phyloP scores from a whole-genome alignment of 768 basidiomycete species.

The Amanita pallidorosea region DNA sequence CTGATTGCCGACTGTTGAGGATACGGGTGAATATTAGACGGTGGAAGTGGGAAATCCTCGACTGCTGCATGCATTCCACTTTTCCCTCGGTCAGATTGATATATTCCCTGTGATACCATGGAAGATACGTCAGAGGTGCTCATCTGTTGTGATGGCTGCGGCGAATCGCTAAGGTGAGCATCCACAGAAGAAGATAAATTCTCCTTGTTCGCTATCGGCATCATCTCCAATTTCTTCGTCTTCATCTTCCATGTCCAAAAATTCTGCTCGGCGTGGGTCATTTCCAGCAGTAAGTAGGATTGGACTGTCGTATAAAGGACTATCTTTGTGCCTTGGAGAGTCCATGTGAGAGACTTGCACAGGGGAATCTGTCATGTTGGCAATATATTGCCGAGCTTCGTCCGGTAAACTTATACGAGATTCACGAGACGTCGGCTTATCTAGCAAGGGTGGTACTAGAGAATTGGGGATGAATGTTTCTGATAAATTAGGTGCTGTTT shows the following conservation, averaged over 20 bases:
- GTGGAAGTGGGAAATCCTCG: conserved; percentile 45
- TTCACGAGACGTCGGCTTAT: conserved; percentile 34
- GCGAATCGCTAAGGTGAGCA: neutral
- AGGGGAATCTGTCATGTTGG: conserved; percentile 58
- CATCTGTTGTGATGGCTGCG: neutral
- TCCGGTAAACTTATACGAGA: conserved; percentile 66
- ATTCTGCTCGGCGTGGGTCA: conserved; percentile 32
- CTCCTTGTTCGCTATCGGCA: neutral
- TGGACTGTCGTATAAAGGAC: neutral
- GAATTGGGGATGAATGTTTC: neutral
- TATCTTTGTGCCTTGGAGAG: conserved; percentile 11
- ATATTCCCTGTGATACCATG: neutral
- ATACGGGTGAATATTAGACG: conserved; percentile 17
- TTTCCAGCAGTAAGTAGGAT: conserved; percentile 10
- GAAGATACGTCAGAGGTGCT: neutral
- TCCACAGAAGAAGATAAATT: neutral
- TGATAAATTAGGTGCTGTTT: neutral
- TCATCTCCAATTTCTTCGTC: conserved; percentile 28
- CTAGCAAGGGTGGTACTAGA: neutral
- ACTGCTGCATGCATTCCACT: conserved; percentile 28
- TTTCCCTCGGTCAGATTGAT: conserved; percentile 12
- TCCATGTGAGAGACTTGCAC: conserved; percentile 38
- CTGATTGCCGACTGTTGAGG: conserved; percentile 14
- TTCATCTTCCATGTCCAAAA: conserved; percentile 55
- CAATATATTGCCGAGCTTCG: conserved; percentile 65